Conservation (phyloP, 2,329 filamentous ascomycete species). For the Cladobotryum mycophilum region DNA sequence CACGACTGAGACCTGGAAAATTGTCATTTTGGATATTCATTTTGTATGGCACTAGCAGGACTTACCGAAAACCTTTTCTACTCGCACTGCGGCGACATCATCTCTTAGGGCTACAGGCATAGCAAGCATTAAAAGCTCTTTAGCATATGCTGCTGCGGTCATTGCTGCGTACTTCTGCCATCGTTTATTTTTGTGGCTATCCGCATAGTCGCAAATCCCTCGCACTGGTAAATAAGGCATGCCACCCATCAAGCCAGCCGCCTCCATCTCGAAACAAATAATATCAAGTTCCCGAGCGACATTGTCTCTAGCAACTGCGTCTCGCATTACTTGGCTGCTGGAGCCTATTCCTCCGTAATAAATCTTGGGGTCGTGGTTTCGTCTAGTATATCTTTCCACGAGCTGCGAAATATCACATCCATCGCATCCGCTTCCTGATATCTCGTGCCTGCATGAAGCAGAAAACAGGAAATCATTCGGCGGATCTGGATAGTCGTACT, state of each 20-base stretch:
- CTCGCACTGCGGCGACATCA: no score
- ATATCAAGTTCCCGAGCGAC: constrained; percentile 14
- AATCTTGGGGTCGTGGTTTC: not conserved
- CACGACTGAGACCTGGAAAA: no score
- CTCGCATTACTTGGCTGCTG: constrained; percentile 29
- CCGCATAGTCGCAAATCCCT: constrained; percentile 33
- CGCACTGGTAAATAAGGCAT: constrained; percentile 27
- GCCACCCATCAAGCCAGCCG: constrained; percentile 12
- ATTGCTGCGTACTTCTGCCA: constrained; percentile 31
- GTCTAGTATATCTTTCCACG: no score
- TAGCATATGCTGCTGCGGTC: constrained; percentile 23
- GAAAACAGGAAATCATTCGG: no score
- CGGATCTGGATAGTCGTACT: no score
- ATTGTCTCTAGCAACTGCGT: constrained; percentile 22
- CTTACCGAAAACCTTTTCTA: no score
- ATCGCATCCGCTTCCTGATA: no score
- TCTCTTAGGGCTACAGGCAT: no score
- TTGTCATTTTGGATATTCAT: no score
- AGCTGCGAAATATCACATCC: no score
- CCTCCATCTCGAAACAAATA: constrained; percentile 22
- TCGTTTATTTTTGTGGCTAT: constrained; percentile 31
- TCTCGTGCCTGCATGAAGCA: no score
- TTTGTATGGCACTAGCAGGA: no score
- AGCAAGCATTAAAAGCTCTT: constrained; percentile 12
- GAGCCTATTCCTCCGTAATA: constrained; percentile 21